A percentile compares a stretch with the other conserved stretches of the same genome.
Conservation (phyloP, 208 protist genomes). For the Leishmania turanica region DNA sequence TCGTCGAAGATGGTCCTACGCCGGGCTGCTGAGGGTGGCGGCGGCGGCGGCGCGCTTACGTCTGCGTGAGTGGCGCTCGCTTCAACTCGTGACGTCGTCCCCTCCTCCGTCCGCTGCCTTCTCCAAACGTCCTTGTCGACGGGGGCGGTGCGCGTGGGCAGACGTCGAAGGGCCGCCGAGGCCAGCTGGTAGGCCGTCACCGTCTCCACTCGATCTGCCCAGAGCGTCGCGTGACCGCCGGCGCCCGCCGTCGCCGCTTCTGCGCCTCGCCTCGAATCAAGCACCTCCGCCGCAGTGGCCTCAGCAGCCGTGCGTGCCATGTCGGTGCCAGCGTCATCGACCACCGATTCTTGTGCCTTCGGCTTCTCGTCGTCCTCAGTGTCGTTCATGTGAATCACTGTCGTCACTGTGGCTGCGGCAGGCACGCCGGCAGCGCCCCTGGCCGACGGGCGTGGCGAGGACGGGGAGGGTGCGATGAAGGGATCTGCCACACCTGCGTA, state of each 20-base stretch:
- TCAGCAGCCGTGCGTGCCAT: not conserved
- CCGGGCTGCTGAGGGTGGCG: not conserved
- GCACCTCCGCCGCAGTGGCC: not conserved
- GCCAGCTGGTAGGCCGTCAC: slow-evolving; percentile 7
- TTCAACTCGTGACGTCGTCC: not conserved
- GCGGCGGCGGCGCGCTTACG: not conserved
- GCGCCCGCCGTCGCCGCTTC: not conserved
- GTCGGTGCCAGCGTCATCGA: not conserved
- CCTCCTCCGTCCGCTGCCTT: not conserved
- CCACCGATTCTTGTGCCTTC: not conserved
- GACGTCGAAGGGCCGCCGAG: not conserved
- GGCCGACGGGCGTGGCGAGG: not conserved
- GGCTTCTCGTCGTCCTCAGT: not conserved
- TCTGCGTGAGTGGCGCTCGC: not conserved
- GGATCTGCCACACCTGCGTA: not conserved
- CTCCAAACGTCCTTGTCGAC: not conserved
- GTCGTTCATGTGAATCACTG: slow-evolving; percentile 6
- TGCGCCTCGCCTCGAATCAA: not conserved
- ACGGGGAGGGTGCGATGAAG: not conserved
- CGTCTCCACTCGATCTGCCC: not conserved
- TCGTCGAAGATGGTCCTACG: not conserved
- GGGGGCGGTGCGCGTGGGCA: not conserved
- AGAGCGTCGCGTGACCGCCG: not conserved
- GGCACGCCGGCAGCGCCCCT: not conserved
- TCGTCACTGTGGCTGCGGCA: not conserved